Evolutionary conservation across 2,329 filamentous ascomycete species (phyloP).

Genomic region (Exutisphaerella laricina): DNA sequence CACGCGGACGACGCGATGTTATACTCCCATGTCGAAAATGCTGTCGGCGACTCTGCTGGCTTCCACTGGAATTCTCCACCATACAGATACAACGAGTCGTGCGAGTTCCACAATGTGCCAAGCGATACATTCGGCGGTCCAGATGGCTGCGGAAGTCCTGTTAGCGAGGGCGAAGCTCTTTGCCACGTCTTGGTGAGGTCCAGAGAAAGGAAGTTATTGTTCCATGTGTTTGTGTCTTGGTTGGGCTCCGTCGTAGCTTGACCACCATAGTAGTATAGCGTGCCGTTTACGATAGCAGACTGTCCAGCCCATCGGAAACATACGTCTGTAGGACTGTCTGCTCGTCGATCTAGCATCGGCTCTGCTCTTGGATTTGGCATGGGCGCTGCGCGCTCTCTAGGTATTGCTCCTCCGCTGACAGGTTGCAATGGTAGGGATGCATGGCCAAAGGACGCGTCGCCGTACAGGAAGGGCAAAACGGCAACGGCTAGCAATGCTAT

Average conservation of each 20-base stretch:
- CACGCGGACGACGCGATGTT: constrained; percentile 54
- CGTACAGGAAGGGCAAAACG: constrained; percentile 27
- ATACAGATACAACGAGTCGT: constrained; percentile 64
- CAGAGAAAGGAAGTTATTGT: constrained; percentile 67
- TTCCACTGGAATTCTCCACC: constrained; percentile 67
- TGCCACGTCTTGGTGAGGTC: constrained; percentile 70
- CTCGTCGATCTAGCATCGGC: constrained; percentile 23
- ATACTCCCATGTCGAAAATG: constrained; percentile 66
- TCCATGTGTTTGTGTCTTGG: constrained; percentile 64
- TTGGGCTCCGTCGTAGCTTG: constrained; percentile 53
- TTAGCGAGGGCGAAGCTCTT: constrained; percentile 56
- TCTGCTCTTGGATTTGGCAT: constrained; percentile 22
- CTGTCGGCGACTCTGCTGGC: constrained; percentile 51
- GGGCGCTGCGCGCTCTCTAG: constrained; percentile 12
- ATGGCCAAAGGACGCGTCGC: constrained; percentile 20
- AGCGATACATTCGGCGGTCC: constrained; percentile 67
- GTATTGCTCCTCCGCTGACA: constrained; percentile 30
- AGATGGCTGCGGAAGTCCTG: constrained; percentile 57
- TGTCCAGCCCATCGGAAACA: constrained; percentile 64
- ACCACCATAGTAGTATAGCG: constrained; percentile 70
- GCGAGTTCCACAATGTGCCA: constrained; percentile 71
- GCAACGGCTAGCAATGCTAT: constrained; percentile 25
- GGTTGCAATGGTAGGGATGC: constrained; percentile 25
- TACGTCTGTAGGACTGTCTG: constrained; percentile 47
- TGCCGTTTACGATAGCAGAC: constrained; percentile 65